Evolutionary conservation across 225 moss, liverwort and hornwort genomes (phyloP), one percentile per base, ranked within the genome.

Genomic region (Marchantia polymorpha): DNA sequence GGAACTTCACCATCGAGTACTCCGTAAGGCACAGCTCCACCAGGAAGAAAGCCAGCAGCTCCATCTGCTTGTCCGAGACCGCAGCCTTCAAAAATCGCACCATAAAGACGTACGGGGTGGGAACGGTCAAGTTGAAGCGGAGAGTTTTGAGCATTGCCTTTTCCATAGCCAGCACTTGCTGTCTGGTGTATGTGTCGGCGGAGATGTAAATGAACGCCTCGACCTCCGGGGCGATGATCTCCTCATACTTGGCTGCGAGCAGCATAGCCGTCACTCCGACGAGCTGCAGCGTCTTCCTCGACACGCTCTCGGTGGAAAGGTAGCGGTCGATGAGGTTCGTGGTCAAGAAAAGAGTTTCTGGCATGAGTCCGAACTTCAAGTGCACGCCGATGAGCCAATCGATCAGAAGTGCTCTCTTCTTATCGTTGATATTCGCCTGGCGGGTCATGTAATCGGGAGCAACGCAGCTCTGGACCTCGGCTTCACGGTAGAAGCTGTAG

Each of bases 371-470:
- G n/a, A 95, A 99, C 31, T 99, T 99, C 50, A 92, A 73, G 72
- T 99, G 95, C 50, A 99, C 97, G 91, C 94, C 97, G n/a, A 99
- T 99, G 11, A 99, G 87, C 97, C 97, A 99, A 23, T 99, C 97
- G 2, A 99, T 93, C 0, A 99, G 86, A 58, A 99, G 94, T 10
- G 97, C 94, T 8, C 93, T 88, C 97, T 94, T 99, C 30, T 91
- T 93, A 79, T 99, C 92, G 69, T 99, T 99, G 20, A 99, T 94
- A 27, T 99, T 94, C 0, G 85, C 85, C 61, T 94, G 97, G 0
- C 92, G 91, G 47, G 77, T 82, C 93, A 99, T 99, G 72, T 99
- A 99, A 59, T 99, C 94, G 1, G 89, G 88, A 0, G 91, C 85
- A 2, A 99, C 93, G 4, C 94, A 93, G 79, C 94, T 94, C 86